Conservation (phyloP, 495 filamentous ascomycete species). For the Neurospora tetrasperma region DNA sequence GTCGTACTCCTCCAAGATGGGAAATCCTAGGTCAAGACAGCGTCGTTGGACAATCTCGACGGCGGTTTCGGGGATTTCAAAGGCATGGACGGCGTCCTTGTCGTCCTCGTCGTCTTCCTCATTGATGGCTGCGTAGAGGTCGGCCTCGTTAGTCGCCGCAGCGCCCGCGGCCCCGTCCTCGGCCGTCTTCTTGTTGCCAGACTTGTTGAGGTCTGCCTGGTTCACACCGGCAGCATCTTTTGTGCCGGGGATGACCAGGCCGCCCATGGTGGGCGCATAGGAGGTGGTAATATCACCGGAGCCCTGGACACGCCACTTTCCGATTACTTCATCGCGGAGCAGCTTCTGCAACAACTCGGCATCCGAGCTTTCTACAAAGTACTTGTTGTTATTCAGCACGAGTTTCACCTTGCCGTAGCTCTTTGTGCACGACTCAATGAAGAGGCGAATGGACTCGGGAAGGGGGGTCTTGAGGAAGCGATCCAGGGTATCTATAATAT, state of each 20-base stretch:
- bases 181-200: slow-evolving; percentile 20
- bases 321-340: slow-evolving; percentile 47
- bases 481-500: slow-evolving; percentile 84
- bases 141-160: slow-evolving; percentile 17
- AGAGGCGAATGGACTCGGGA: slow-evolving; percentile 64
- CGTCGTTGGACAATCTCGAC: slow-evolving; percentile 84
- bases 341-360: slow-evolving; percentile 74
- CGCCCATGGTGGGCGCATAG: slow-evolving; percentile 79
- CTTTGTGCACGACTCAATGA: slow-evolving; percentile 74
- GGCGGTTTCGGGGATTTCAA: slow-evolving; percentile 68
- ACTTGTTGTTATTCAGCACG: slow-evolving; percentile 86
- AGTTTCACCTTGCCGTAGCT: slow-evolving; percentile 94
- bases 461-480: slow-evolving; percentile 78
- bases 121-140: slow-evolving; percentile 46
- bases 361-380: slow-evolving; percentile 87
- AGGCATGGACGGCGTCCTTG: slow-evolving; percentile 82
- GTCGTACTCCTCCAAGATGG: slow-evolving; percentile 93
- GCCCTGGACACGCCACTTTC: slow-evolving; percentile 34
- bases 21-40: slow-evolving; percentile 76
- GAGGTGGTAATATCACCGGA: slow-evolving; percentile 64
- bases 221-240: slow-evolving; percentile 80
- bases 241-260: slow-evolving; percentile 87
- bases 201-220: slow-evolving; percentile 42
- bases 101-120: slow-evolving; percentile 91
- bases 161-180: slow-evolving; percentile 7